Evolutionary conservation across 106 monocot genomes (phyloP).

Genomic region (Dendrobium huoshanense): DNA sequence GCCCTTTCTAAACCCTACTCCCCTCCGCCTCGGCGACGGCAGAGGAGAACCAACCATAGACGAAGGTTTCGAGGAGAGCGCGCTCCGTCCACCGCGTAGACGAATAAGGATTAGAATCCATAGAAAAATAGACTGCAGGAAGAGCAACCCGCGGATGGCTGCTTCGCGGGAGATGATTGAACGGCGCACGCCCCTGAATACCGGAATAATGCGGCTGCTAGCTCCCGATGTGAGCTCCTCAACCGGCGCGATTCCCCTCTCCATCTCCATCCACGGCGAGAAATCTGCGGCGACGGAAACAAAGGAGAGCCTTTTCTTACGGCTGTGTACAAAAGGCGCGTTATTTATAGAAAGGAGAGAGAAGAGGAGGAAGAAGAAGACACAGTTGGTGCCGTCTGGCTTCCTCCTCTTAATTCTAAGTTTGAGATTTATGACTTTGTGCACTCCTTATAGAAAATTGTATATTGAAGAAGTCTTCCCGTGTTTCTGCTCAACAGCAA

Average conservation of each 20-base stretch:
- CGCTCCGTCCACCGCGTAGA: conserved; percentile 17
- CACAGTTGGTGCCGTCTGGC: too few species aligned
- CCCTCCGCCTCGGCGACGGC: conserved; percentile 1
- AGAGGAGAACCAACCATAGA: conserved; percentile 11
- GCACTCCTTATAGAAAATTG: too few species aligned
- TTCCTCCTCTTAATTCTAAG: too few species aligned
- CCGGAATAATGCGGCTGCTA: conserved; percentile 67
- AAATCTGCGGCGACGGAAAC: not conserved
- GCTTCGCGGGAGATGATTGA: conserved; percentile 33
- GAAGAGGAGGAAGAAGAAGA: too few species aligned
- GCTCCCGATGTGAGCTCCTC: conserved; percentile 77
- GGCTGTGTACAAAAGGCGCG: too few species aligned
- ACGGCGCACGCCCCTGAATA: conserved; percentile 34
- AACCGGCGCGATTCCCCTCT: conserved; percentile 6
- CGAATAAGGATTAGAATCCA: conserved; percentile 56
- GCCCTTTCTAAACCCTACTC: not conserved
- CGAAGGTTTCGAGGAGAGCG: not conserved
- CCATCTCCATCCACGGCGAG: conserved; percentile 7
- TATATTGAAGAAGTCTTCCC: too few species aligned
- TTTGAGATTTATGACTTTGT: too few species aligned
- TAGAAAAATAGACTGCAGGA: conserved; percentile 58
- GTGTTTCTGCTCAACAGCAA: too few species aligned
- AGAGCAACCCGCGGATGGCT: conserved; percentile 37
- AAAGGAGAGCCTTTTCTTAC: not conserved
- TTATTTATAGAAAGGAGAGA: too few species aligned